Evolutionary conservation across 2,329 filamentous ascomycete genomes (phyloP).

Genomic region (Verticillium alfalfae): DNA sequence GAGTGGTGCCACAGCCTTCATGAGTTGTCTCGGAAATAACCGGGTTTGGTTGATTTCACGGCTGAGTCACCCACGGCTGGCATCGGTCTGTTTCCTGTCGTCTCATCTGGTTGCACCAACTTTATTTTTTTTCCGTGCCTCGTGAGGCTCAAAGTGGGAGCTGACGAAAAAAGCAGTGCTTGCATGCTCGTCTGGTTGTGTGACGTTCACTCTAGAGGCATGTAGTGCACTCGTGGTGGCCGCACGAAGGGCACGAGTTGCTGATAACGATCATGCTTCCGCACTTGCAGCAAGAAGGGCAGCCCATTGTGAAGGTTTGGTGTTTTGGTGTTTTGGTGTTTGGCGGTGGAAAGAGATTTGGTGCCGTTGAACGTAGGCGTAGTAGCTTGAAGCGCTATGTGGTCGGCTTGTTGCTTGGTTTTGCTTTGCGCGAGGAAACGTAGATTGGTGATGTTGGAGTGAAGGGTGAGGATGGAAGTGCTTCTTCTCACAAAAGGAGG

Average conservation of each 20-base stretch:
- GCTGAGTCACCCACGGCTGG: not conserved
- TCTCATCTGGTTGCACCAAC: not conserved
- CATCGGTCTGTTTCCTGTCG: not conserved
- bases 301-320: slow-evolving; percentile 29
- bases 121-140: not conserved
- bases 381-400: slow-evolving; percentile 1
- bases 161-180: not conserved
- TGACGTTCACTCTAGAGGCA: slow-evolving; percentile 27
- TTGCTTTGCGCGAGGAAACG: not conserved
- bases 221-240: slow-evolving; percentile 42
- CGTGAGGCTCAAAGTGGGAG: not conserved
- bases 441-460: not conserved
- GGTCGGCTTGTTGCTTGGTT: not conserved
- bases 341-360: slow-evolving; percentile 4
- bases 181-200: not conserved
- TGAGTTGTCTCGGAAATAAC: not conserved
- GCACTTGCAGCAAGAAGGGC: slow-evolving; percentile 51
- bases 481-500: too few species aligned
- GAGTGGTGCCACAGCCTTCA: not conserved
- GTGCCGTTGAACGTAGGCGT: not conserved
- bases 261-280: slow-evolving; percentile 52
- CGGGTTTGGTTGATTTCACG: not conserved
- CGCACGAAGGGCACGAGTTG: slow-evolving; percentile 44
- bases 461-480: not conserved
- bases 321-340: slow-evolving; percentile 1